These are phyloP conservation scores for Nigrospora sphaerica DNA, from an alignment of 2,329 filamentous ascomycete genomes.

Conservation along the genomic window DNA sequence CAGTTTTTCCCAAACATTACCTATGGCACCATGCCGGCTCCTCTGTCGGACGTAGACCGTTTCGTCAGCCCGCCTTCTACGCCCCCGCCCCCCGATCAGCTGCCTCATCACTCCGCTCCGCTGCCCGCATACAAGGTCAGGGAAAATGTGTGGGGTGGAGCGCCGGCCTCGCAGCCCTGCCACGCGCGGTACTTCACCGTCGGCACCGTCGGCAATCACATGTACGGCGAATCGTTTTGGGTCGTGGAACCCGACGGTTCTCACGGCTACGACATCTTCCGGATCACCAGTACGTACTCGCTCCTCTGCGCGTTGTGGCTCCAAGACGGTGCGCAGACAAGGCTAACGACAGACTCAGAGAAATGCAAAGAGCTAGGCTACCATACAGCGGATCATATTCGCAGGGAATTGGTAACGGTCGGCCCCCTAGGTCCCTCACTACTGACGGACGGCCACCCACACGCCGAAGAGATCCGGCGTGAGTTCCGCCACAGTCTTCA, in stretches of 20 bases:
- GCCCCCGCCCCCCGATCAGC: too few species aligned
- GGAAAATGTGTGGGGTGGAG: too few species aligned
- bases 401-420: background rate
- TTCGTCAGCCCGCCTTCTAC: too few species aligned
- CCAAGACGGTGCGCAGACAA: too few species aligned
- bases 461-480: background rate
- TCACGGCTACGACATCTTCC: slow-evolving; percentile 6
- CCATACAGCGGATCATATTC: background rate
- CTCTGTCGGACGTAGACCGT: too few species aligned
- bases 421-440: slow-evolving; percentile 1
- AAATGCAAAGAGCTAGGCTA: background rate
- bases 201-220: slow-evolving; percentile 8
- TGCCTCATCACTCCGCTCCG: too few species aligned
- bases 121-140: too few species aligned
- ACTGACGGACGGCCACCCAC: background rate
- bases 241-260: slow-evolving; percentile 8
- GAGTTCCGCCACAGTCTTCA: background rate
- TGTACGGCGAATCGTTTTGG: slow-evolving; percentile 7
- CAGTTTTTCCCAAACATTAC: too few species aligned
- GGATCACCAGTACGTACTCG: slow-evolving; percentile 1
- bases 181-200: slow-evolving; percentile 4
- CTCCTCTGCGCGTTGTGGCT: background rate
- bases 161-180: too few species aligned
- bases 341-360: background rate
- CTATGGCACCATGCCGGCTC: too few species aligned